Percentiles rank a stretch among this genome's conserved stretches.
phyloP scores from a whole-genome alignment of 257 asterid species.

The Nicotiana noctiflora region DNA sequence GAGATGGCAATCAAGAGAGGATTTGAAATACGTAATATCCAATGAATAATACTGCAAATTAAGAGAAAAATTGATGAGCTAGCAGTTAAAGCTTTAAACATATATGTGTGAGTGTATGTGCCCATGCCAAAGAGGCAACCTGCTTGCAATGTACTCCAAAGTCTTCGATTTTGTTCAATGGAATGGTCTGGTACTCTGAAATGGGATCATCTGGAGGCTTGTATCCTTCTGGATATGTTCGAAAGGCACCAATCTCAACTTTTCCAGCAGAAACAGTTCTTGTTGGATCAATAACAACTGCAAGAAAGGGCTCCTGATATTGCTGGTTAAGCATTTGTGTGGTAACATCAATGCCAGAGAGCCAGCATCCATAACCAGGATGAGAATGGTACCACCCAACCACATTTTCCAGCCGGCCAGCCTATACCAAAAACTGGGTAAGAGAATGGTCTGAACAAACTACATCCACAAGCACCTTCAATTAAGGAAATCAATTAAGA shows the following conservation, averaged over 20 bases:
- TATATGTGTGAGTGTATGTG: background rate
- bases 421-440: slow-evolving; percentile 35
- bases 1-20: slow-evolving; percentile 84
- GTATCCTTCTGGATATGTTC: slow-evolving; percentile 95
- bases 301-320: slow-evolving; percentile 91
- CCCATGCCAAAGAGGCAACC: slow-evolving; percentile 30
- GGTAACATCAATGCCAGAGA: slow-evolving; percentile 92
- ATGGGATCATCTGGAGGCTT: slow-evolving; percentile 93
- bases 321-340: slow-evolving; percentile 98
- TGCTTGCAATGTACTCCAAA: slow-evolving; percentile 98
- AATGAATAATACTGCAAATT: slow-evolving; percentile 73
- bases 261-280: slow-evolving; percentile 98
- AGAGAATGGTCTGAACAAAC: slow-evolving; percentile 4
- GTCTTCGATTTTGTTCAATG: slow-evolving; percentile 94
- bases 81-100: background rate
- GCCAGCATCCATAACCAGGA: slow-evolving; percentile 99
- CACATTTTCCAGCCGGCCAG: slow-evolving; percentile 89
- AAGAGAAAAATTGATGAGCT: slow-evolving; percentile 1
- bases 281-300: slow-evolving; percentile 98
- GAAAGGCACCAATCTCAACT: slow-evolving; percentile 95
- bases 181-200: slow-evolving; percentile 96
- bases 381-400: slow-evolving; percentile 99
- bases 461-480: background rate
- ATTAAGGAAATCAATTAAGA: background rate
- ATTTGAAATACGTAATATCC: slow-evolving; percentile 95